These are phyloP conservation scores for Bruguiera sexangula DNA, from an alignment of 345 rosid species.

Conservation along the genomic window DNA sequence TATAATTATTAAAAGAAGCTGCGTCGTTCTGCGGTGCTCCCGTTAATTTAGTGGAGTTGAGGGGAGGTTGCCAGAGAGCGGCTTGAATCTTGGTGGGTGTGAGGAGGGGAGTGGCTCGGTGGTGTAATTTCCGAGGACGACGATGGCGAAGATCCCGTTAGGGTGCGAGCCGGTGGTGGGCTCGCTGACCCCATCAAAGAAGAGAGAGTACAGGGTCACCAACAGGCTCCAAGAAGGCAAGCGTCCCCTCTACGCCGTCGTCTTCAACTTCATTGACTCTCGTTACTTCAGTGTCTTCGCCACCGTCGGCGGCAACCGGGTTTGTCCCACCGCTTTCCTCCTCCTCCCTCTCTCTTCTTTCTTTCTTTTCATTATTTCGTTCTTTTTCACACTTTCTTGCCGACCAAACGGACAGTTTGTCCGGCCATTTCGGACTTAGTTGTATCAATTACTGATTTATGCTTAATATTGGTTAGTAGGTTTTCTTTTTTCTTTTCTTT, in stretches of 20 bases:
- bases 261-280: conserved; percentile 89
- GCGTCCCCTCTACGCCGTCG: conserved; percentile 88
- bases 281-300: conserved; percentile 90
- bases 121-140: no score
- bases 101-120: no score
- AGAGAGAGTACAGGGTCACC: conserved; percentile 71
- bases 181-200: conserved; percentile 62
- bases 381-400: background rate
- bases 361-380: no score
- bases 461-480: background rate
- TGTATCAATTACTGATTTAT: background rate
- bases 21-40: no score
- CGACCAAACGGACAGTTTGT: background rate
- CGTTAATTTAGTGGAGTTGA: no score
- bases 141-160: conserved; percentile 65
- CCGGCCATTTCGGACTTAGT: background rate
- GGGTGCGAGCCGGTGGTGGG: conserved; percentile 91
- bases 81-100: no score
- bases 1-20: no score
- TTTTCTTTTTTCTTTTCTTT: no score
- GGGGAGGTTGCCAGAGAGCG: no score
- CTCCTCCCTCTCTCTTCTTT: no score
- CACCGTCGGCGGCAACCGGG: conserved; percentile 95
- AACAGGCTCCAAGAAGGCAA: conserved; percentile 91
- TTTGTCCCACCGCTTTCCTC: background rate